Conservation (phyloP, 2,329 filamentous ascomycete species). For the Alternaria solani region DNA sequence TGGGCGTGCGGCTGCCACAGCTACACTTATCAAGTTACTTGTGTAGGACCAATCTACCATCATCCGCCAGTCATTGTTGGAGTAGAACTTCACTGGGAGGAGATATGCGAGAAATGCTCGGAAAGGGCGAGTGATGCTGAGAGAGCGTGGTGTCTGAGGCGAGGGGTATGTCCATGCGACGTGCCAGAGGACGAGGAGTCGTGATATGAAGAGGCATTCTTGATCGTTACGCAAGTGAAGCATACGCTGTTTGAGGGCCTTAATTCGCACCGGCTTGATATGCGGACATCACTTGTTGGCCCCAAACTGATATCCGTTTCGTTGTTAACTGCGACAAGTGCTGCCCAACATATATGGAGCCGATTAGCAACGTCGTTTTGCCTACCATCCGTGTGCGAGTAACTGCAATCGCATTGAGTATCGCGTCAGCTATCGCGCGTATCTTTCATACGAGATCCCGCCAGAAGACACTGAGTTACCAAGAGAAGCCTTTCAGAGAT, state of each 20-base stretch:
- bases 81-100: background rate
- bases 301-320: background rate
- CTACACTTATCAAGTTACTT: background rate
- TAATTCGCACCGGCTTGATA: background rate
- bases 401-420: too few species aligned
- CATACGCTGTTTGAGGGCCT: background rate
- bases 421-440: background rate
- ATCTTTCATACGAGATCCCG: background rate
- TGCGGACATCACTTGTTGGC: background rate
- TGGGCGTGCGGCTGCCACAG: constrained; percentile 7
- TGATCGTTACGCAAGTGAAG: background rate
- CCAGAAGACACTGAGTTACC: background rate
- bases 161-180: background rate
- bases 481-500: background rate
- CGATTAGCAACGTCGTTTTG: background rate
- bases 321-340: background rate
- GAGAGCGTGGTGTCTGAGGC: background rate
- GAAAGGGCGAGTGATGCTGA: background rate
- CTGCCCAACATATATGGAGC: background rate
- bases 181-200: background rate
- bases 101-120: background rate
- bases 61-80: background rate
- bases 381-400: too few species aligned
- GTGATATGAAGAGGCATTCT: background rate
- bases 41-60: constrained; percentile 1